Percentiles rank a stretch among this genome's conserved stretches.
These are phyloP conservation scores for Paraconiothyrium brasiliense DNA, from an alignment of 2,329 filamentous ascomycete genomes.

Conservation along the genomic window DNA sequence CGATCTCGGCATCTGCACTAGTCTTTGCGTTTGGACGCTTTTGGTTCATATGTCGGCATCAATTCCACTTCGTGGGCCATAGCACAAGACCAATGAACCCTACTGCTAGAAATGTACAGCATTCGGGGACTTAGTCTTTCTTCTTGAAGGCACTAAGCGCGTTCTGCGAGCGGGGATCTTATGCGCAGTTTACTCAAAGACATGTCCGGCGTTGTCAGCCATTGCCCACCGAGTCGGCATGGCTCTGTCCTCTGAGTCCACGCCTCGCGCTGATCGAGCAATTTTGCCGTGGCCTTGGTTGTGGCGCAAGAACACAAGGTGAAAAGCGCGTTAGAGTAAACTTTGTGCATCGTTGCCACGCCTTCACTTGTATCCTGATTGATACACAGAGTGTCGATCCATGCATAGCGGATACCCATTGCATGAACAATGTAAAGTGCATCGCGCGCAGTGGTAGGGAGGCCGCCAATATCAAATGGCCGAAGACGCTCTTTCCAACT, in stretches of 20 bases:
- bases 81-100: conserved; percentile 21
- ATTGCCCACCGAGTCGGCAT: conserved; percentile 21
- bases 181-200: conserved; percentile 20
- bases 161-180: conserved; percentile 19
- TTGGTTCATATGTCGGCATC: conserved; percentile 10
- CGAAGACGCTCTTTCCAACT: conserved; percentile 1
- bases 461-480: conserved; percentile 10
- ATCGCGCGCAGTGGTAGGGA: conserved; percentile 18
- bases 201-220: conserved; percentile 18
- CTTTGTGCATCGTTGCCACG: conserved; percentile 20
- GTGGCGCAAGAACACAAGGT: conserved; percentile 20
- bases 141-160: conserved; percentile 24
- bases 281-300: conserved; percentile 12
- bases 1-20: conserved; percentile 15
- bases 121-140: conserved; percentile 23
- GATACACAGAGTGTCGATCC: conserved; percentile 23
- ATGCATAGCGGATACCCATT: conserved; percentile 21
- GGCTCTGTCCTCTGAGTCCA: conserved; percentile 17
- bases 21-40: conserved; percentile 14
- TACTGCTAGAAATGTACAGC: conserved; percentile 19
- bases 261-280: conserved; percentile 18
- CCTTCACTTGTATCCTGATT: conserved; percentile 13
- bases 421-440: conserved; percentile 17
- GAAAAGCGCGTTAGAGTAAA: conserved; percentile 23
- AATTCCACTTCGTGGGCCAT: conserved; percentile 16